Percentiles rank a stretch among this genome's conserved stretches.
Evolutionary conservation across 2,329 filamentous ascomycete species (phyloP).

Genomic region (Pseudogymnoascus destructans): DNA sequence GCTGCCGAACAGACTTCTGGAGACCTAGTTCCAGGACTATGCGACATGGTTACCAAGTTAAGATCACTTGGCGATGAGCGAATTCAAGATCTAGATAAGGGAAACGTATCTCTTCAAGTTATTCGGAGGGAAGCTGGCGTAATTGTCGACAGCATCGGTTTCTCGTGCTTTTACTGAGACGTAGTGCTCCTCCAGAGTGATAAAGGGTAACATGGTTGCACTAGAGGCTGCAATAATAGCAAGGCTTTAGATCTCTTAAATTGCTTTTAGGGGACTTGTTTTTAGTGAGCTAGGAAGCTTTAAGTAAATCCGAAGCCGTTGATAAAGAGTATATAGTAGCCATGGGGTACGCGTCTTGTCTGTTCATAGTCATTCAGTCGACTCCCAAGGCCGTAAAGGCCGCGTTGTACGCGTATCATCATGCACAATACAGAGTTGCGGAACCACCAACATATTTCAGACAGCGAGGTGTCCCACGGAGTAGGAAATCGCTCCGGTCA

Average conservation of each 20-base stretch:
- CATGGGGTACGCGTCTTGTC: background rate
- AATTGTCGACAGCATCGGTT: slow-evolving; percentile 9
- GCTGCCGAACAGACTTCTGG: slow-evolving; percentile 14
- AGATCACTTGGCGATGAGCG: slow-evolving; percentile 21
- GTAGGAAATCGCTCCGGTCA: background rate
- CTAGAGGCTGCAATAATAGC: background rate
- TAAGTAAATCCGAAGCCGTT: background rate
- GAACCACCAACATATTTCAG: background rate
- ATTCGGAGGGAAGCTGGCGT: slow-evolving; percentile 23
- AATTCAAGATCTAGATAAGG: slow-evolving; percentile 20
- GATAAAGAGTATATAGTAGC: background rate
- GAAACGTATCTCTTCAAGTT: slow-evolving; percentile 19
- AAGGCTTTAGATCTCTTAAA: background rate
- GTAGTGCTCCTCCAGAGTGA: slow-evolving; percentile 33
- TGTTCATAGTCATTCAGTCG: background rate
- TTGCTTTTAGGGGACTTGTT: background rate
- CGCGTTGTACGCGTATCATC: background rate
- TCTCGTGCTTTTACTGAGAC: slow-evolving; percentile 15
- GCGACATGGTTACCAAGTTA: slow-evolving; percentile 18
- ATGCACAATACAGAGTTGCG: background rate
- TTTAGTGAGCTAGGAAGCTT: background rate
- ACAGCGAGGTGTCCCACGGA: background rate
- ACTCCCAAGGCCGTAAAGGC: background rate
- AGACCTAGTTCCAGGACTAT: slow-evolving; percentile 20
- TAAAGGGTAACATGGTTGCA: slow-evolving; percentile 20